Conservation (phyloP, 208 protist genomes). For the Phytomonas sp. region DNA sequence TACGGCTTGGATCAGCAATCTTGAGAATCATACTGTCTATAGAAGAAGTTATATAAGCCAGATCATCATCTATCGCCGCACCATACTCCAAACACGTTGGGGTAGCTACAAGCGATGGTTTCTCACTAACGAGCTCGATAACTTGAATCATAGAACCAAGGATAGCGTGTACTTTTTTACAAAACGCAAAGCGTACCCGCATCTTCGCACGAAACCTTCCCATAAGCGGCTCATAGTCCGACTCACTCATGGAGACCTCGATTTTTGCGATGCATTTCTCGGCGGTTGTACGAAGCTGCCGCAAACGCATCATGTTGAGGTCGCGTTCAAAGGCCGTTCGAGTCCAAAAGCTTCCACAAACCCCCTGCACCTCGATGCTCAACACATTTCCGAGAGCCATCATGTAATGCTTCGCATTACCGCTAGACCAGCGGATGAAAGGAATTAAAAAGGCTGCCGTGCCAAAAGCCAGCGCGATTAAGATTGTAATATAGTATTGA, state of each 20-base stretch:
- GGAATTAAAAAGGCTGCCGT: conserved; percentile 74
- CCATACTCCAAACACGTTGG: conserved; percentile 73
- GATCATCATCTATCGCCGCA: conserved; percentile 56
- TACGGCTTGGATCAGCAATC: conserved; percentile 74
- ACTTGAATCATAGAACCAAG: conserved; percentile 72
- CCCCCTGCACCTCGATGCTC: conserved; percentile 83
- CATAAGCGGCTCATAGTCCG: conserved; percentile 75
- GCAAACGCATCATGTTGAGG: conserved; percentile 74
- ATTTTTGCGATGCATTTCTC: conserved; percentile 66
- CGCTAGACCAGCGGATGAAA: conserved; percentile 83
- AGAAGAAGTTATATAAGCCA: conserved; percentile 69
- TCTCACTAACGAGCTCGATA: conserved; percentile 67
- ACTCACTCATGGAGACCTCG: conserved; percentile 50
- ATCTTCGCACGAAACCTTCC: conserved; percentile 57
- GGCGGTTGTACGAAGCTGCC: conserved; percentile 68
- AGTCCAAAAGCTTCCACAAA: conserved; percentile 77
- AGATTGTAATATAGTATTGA: conserved; percentile 65
- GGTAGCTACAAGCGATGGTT: conserved; percentile 63
- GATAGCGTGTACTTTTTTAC: conserved; percentile 67
- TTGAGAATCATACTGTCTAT: conserved; percentile 89
- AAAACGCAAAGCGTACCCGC: conserved; percentile 57
- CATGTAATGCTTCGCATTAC: conserved; percentile 70
- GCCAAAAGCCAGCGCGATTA: conserved; percentile 69
- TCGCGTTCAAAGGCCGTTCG: conserved; percentile 72
- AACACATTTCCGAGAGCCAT: conserved; percentile 67